Percentiles rank a stretch among this genome's conserved stretches.
These are phyloP conservation scores for Aegilops longissima DNA, from an alignment of 176 grass and related monocot species.

Conservation along the genomic window DNA sequence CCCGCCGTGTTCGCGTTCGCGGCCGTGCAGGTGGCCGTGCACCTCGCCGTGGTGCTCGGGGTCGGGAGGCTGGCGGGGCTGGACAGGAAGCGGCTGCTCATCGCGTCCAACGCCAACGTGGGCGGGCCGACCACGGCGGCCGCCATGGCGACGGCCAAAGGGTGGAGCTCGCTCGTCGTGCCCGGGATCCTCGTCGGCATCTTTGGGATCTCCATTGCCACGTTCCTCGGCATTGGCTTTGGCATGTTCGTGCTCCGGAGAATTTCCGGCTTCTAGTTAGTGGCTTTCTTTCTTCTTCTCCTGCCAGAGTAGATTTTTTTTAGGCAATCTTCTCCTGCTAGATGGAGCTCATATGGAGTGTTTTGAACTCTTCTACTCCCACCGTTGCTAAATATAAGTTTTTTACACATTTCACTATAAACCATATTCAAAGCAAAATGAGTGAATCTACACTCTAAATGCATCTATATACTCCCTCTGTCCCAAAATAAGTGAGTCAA, in stretches of 20 bases:
- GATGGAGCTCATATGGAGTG: background rate
- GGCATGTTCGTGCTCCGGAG: constrained; percentile 70
- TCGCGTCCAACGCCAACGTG: constrained; percentile 85
- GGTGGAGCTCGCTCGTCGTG: constrained; percentile 83
- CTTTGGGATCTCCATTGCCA: constrained; percentile 77
- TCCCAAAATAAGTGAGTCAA: too few relatives aligned
- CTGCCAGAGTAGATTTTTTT: background rate
- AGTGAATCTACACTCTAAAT: too few relatives aligned
- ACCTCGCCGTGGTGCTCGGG: constrained; percentile 65
- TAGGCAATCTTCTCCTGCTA: too few relatives aligned
- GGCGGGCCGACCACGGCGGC: constrained; percentile 80
- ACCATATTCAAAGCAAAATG: too few relatives aligned
- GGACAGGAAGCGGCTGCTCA: constrained; percentile 59
- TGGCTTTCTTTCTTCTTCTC: background rate
- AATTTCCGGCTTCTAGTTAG: constrained; percentile 11
- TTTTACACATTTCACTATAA: too few relatives aligned
- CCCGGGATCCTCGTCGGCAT: constrained; percentile 75
- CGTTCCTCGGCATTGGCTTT: constrained; percentile 72
- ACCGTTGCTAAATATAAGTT: too few relatives aligned
- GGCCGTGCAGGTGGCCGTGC: constrained; percentile 67
- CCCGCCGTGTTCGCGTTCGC: constrained; percentile 74
- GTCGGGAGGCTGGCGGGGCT: constrained; percentile 43
- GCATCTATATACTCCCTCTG: too few relatives aligned
- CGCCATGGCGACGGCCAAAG: constrained; percentile 81
- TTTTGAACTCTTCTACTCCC: background rate